phyloP scores from a whole-genome alignment of 805 yeast genomes.

The Yarrowia porcina region DNA sequence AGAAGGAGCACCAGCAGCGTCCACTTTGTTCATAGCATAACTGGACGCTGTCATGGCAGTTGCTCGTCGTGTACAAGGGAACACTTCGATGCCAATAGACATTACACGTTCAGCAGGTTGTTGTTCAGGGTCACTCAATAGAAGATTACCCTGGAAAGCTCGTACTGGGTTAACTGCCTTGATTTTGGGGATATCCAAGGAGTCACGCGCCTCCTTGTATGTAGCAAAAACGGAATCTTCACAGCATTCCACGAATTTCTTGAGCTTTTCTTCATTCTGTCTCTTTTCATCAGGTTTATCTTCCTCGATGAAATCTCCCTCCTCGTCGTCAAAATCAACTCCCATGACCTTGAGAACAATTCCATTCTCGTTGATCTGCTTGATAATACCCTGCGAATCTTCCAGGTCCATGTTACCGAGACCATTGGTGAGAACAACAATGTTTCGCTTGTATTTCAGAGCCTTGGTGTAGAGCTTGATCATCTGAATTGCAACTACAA shows the following conservation, averaged over 20 bases:
- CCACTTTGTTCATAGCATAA: neutral
- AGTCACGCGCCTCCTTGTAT: constrained; percentile 27
- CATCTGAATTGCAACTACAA: constrained; percentile 41
- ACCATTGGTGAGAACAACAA: constrained; percentile 41
- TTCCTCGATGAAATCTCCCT: neutral
- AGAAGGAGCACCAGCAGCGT: neutral
- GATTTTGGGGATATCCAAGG: constrained; percentile 33
- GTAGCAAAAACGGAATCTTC: constrained; percentile 27
- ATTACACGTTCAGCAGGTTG: constrained; percentile 33
- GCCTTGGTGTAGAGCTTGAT: constrained; percentile 34
- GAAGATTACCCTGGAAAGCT: constrained; percentile 47
- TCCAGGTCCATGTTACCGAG: constrained; percentile 22
- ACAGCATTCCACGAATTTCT: neutral
- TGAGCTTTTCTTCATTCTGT: constrained; percentile 12
- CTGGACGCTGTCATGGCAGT: constrained; percentile 26
- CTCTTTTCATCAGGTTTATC: constrained; percentile 14
- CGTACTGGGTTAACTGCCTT: constrained; percentile 48
- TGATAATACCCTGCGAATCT: constrained; percentile 8
- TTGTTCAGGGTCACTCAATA: constrained; percentile 46
- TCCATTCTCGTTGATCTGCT: constrained; percentile 23
- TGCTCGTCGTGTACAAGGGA: constrained; percentile 30
- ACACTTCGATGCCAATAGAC: constrained; percentile 29
- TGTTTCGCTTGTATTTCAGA: constrained; percentile 40
- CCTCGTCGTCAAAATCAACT: constrained; percentile 27
- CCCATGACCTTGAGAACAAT: constrained; percentile 30